Base-by-base conservation (phyloP, 805 yeast species). In the Pichia nanzhaoensis region DNA sequence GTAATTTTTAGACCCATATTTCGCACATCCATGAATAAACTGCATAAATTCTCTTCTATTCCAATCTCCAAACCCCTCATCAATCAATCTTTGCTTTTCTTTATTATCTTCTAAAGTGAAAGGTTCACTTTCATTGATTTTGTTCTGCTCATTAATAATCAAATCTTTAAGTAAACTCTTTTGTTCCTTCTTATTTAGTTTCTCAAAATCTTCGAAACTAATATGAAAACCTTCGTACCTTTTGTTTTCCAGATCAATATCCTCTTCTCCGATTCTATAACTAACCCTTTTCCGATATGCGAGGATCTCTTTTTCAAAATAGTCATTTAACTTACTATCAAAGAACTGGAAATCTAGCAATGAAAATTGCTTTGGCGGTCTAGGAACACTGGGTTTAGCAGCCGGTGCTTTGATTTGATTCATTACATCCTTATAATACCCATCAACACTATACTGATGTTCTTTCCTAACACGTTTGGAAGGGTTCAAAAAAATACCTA, bases 301-400 rank as follows among this genome's bases (percentile, higher is more conserved):
- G 16, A 80, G 60, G 55, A 78, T 84, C 57, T 85, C 95, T 48
- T 79, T 74, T 20, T 76, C 80, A 34, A 84, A 66, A 17, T 83
- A 59, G 0, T 63, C 75, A 13, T 66, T 65, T 32, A 85, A 59
- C 34, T 68, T 77, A 3, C 70, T 67, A 7, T 87, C 75, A 55
- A 76, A 83, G 56, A 85, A 84, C 55, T 85, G 95, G 56, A 78
- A 87, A 54, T 85, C 93, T 50, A 78, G 86, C 30, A 80, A 70
- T 40, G 74, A 73, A 45, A 80, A 71, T 1, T 71, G 56, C 53
- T 84, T 85, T 5, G 93, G 91, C 1, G 84, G 77, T 51, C 71
- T 73, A 10, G 80, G 77, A 7, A 52, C 49, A 46, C 67, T 69
- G 1, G 73, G 67, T 36, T 70, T 70, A 4, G 74, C 67, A 0